These are phyloP conservation scores for Somion occarium DNA, from an alignment of 1,284 basidiomycete species.

Conservation along the genomic window DNA sequence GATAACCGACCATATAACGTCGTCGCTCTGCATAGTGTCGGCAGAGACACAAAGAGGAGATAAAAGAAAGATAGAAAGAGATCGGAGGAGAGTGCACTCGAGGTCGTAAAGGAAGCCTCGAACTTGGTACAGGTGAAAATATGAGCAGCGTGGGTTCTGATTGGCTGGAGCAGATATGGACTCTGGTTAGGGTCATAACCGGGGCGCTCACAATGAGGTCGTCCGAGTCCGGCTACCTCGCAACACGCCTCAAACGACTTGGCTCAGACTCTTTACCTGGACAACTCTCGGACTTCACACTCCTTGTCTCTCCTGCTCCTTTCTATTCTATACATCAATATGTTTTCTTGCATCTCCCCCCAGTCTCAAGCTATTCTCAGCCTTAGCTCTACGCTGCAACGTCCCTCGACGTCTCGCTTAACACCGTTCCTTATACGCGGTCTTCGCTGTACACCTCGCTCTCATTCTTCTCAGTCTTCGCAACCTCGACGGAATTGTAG, in stretches of 20 bases:
- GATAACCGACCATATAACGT: slow-evolving; percentile 94
- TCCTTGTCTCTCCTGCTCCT: neutral
- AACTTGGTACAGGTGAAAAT: slow-evolving; percentile 3
- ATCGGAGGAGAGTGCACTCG: neutral
- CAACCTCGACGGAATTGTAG: neutral
- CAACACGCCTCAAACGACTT: neutral
- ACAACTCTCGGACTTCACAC: neutral
- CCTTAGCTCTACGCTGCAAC: neutral
- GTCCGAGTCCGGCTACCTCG: neutral
- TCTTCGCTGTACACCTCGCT: no score
- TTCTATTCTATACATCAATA: no score
- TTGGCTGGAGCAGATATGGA: neutral
- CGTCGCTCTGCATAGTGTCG: slow-evolving; percentile 80
- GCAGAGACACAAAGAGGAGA: neutral
- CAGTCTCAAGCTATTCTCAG: neutral
- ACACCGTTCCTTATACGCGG: no score
- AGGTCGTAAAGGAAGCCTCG: neutral
- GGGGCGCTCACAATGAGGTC: neutral
- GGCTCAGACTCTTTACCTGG: neutral
- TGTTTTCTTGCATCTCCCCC: neutral
- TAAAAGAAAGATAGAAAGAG: slow-evolving; percentile 1
- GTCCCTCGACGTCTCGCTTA: no score
- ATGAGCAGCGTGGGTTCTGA: neutral
- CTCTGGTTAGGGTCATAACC: neutral
- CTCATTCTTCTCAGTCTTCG: neutral